A percentile compares a stretch with the other conserved stretches of the same genome.
Conservation (phyloP, 2,329 filamentous ascomycete genomes). For the Sclerotinia minor region DNA sequence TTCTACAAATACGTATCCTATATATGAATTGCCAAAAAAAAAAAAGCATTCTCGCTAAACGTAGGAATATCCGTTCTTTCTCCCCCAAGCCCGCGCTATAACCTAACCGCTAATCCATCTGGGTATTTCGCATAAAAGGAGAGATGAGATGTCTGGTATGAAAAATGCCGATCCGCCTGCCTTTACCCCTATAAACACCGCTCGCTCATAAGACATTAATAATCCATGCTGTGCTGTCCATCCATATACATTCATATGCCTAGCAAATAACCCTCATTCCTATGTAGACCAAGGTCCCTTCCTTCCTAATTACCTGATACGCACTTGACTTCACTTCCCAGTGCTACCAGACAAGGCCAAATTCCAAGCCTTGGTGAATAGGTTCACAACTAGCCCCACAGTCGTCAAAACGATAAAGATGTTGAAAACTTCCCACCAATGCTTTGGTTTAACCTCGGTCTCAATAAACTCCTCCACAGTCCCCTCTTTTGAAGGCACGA, state of each 20-base stretch:
- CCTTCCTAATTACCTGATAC: neutral
- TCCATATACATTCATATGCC: constrained; percentile 12
- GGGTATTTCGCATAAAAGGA: constrained; percentile 22
- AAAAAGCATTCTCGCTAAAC: neutral
- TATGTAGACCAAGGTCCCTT: neutral
- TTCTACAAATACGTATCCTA: neutral
- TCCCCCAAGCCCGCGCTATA: neutral
- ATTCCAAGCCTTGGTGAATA: constrained; percentile 35
- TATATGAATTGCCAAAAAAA: neutral
- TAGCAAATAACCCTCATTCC: neutral
- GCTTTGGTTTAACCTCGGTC: constrained; percentile 40
- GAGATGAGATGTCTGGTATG: constrained; percentile 17
- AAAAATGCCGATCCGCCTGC: constrained; percentile 15
- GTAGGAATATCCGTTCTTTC: neutral
- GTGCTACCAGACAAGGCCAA: neutral
- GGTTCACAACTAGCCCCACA: constrained; percentile 37
- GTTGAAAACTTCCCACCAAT: constrained; percentile 40
- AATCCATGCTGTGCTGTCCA: constrained; percentile 14
- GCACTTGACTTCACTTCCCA: neutral
- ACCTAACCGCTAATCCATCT: constrained; percentile 3
- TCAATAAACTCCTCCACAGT: constrained; percentile 38
- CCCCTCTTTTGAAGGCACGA: constrained; percentile 27
- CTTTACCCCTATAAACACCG: constrained; percentile 5
- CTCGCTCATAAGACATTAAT: constrained; percentile 11
- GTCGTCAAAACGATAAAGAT: constrained; percentile 40